Percentiles rank a stretch among this genome's conserved stretches.
These are phyloP conservation scores for Papiliotrema laurentii DNA, from an alignment of 1,284 basidiomycete species.

Conservation along the genomic window DNA sequence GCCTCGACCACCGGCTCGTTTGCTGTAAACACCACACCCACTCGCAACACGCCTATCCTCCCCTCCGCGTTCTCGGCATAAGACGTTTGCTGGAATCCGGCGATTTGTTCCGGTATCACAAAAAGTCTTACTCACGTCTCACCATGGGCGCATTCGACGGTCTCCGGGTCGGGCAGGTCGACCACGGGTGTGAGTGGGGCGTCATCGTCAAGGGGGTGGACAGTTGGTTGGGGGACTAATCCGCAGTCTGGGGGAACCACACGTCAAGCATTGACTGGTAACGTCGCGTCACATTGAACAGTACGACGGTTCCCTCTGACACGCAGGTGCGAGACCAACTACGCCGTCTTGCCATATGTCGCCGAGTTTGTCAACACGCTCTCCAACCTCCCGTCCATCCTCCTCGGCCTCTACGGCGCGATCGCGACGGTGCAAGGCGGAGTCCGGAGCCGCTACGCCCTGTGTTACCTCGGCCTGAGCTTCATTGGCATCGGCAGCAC, in stretches of 20 bases:
- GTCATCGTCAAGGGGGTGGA: background rate
- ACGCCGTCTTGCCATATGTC: constrained; percentile 43
- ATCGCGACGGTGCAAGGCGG: constrained; percentile 19
- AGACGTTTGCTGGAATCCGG: no score
- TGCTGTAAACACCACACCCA: no score
- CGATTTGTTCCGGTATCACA: no score
- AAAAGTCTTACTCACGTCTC: no score
- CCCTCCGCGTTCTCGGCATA: no score
- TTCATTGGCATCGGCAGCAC: constrained; percentile 45
- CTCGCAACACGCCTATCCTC: no score
- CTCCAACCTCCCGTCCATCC: constrained; percentile 50
- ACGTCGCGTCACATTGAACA: background rate
- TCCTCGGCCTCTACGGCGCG: constrained; percentile 46
- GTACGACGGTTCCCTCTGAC: background rate
- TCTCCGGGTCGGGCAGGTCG: constrained; percentile 31
- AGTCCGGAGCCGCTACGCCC: constrained; percentile 30
- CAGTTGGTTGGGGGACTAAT: no score
- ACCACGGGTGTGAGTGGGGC: constrained; percentile 33
- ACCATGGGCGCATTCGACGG: constrained; percentile 43
- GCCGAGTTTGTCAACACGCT: constrained; percentile 49
- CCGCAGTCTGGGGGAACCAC: constrained; percentile 37
- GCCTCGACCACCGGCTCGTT: no score
- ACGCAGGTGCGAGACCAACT: constrained; percentile 47
- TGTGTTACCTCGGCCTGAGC: constrained; percentile 38
- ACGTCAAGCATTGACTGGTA: constrained; percentile 40